Base-by-base conservation (phyloP, 2,329 filamentous ascomycete genomes). In the Triangularia setosa region DNA sequence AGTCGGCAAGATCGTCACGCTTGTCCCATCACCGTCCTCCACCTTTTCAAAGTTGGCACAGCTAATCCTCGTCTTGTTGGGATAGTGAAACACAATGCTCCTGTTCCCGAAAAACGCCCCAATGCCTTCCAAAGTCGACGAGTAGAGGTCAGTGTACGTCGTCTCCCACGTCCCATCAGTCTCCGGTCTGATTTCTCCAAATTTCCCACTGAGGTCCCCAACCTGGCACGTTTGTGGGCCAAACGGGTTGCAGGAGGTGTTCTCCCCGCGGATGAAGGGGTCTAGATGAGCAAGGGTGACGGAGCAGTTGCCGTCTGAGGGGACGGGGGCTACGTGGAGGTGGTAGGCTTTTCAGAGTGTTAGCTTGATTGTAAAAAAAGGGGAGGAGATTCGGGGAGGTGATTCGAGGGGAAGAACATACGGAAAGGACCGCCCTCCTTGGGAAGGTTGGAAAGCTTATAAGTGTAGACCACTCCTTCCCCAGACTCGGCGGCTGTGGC, bases 181-280 rank as follows among this genome's bases (percentile, higher is more conserved):
- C 25, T 75, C 79, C 0, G 58, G 48, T 1, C 65, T 62, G 71
- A 90, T 83, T 65, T 81, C 81, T 67, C 90, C 90, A 71, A 89
- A 80, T 79, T 94, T 94, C 73, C 91, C 91, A 70, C 85, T 84
- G 63, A 93, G 80, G 74, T 94, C 91, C 68, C 91, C 91, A 11
- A 91, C 85, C 77, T 94, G 86, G 79, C 91, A 95, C 9, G 85
- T 87, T 66, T 84, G 76, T 7, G 88, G 88, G 6, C 78, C 73
- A 9, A 73, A 70, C 11, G 77, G 40, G 72, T 92, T 80, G 77
- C 91, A 94, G 4, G 82, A 71, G 4, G 87, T 79, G 1, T 76
- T 76, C 72, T 92, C 86, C 67, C 86, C 86, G 59, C 89, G 87
- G 58, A 81, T 73, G 74, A 83, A 91, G 18, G 91, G 90, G 72